These are phyloP conservation scores for Lophiostoma macrostomum DNA, from an alignment of 495 filamentous ascomycete genomes.

Conservation along the genomic window DNA sequence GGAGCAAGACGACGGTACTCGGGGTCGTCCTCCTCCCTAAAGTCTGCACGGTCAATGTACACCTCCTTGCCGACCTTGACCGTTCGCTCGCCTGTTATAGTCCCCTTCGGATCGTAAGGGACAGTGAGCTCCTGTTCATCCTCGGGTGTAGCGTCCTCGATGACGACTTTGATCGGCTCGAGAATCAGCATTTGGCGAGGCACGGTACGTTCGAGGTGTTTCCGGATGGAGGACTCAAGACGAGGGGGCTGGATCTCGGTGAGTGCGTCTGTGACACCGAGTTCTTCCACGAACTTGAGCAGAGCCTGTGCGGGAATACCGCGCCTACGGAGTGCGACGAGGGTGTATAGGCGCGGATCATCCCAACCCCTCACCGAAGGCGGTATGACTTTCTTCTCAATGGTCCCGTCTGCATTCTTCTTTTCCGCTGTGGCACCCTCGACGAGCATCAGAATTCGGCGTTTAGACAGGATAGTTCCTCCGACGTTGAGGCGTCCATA, in stretches of 20 bases:
- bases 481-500: conserved; percentile 76
- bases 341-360: conserved; percentile 82
- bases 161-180: conserved; percentile 66
- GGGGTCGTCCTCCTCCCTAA: conserved; percentile 73
- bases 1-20: conserved; percentile 95
- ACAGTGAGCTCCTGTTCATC: conserved; percentile 60
- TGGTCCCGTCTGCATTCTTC: conserved; percentile 34
- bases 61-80: conserved; percentile 80
- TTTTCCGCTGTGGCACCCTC: conserved; percentile 44
- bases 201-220: conserved; percentile 78
- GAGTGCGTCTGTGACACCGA: conserved; percentile 76
- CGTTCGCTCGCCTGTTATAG: conserved; percentile 48
- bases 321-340: conserved; percentile 78
- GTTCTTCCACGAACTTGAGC: conserved; percentile 79
- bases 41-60: conserved; percentile 92
- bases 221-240: conserved; percentile 76
- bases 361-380: conserved; percentile 74
- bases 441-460: conserved; percentile 75
- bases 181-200: conserved; percentile 80
- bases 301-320: conserved; percentile 86
- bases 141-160: conserved; percentile 69
- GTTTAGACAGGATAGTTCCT: conserved; percentile 80
- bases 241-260: conserved; percentile 68
- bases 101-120: conserved; percentile 74
- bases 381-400: conserved; percentile 31